Evolutionary conservation across 371 early-diverging fungal genomes (phyloP).

Genomic region (Blakeslea trispora): DNA sequence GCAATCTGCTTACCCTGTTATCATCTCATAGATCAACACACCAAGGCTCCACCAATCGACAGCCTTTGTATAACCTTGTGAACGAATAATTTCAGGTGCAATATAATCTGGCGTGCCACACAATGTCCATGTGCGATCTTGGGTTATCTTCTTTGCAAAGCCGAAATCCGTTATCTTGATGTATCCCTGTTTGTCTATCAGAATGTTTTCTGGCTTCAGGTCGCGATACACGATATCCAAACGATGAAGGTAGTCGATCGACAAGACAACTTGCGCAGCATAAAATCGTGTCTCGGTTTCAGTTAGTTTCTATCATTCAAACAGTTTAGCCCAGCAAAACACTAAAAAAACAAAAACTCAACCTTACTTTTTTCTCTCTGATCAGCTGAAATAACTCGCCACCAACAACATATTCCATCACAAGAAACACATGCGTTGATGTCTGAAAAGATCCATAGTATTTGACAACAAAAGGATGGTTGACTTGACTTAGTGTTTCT

Average conservation of each 20-base stretch:
- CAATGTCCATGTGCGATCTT: conserved; percentile 90
- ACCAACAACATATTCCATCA: conserved; percentile 93
- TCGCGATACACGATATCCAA: conserved; percentile 91
- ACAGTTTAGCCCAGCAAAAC: not conserved
- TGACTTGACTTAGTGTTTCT: conserved; percentile 72
- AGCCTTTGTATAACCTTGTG: conserved; percentile 86
- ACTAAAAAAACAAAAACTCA: not conserved
- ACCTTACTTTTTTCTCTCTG: conserved; percentile 30
- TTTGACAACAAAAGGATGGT: conserved; percentile 87
- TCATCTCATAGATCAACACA: conserved; percentile 94
- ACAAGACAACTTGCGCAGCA: conserved; percentile 69
- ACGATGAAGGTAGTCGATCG: conserved; percentile 86
- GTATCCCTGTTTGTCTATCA: conserved; percentile 89
- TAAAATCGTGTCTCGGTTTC: conserved; percentile 84
- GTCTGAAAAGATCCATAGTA: conserved; percentile 87
- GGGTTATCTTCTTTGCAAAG: conserved; percentile 92
- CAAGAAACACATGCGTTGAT: conserved; percentile 81
- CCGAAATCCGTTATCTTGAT: conserved; percentile 99
- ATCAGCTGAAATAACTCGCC: conserved; percentile 89
- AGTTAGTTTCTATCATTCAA: conserved; percentile 64
- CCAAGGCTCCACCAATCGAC: conserved; percentile 99
- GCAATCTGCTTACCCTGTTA: conserved; percentile 79
- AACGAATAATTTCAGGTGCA: conserved; percentile 91
- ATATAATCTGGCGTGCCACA: conserved; percentile 99
- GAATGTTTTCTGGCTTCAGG: conserved; percentile 92